Conservation (phyloP, 192 early-diverging fungal species). For the Funneliformis mosseae region DNA sequence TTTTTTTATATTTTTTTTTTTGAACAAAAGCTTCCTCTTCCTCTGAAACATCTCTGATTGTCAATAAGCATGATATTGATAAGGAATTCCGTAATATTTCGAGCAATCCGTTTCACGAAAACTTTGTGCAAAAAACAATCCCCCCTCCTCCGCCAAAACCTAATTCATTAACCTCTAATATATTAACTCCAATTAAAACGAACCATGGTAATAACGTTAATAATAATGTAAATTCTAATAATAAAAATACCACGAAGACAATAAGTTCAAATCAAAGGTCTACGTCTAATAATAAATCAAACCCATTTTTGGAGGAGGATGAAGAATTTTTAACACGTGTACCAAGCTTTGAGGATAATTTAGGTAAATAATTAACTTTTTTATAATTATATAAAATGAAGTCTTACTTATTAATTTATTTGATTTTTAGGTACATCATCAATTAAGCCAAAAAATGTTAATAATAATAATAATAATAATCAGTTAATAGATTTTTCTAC, state of each 20-base stretch:
- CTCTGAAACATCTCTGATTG: neutral
- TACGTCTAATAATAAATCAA: neutral
- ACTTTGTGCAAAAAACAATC: neutral
- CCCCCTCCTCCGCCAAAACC: neutral
- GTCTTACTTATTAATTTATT: neutral
- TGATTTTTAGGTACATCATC: neutral
- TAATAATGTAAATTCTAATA: neutral
- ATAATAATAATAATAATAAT: neutral
- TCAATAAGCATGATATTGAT: neutral
- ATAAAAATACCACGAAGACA: neutral
- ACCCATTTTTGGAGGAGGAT: slow-evolving; percentile 14
- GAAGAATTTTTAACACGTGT: slow-evolving; percentile 6
- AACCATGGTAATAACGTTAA: neutral
- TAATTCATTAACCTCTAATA: neutral
- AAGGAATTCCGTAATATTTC: neutral
- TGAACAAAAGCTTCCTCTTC: neutral
- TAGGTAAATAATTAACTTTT: neutral
- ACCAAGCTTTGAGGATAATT: neutral
- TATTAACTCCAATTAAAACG: neutral
- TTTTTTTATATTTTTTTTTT: neutral
- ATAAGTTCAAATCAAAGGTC: neutral
- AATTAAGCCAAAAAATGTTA: neutral
- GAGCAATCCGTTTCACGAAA: slow-evolving; percentile 7
- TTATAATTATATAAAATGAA: too few species aligned
- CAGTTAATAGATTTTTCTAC: neutral